Evolutionary conservation across 2,329 filamentous ascomycete species (phyloP).

Genomic region (Alternaria novae-zelandiae): DNA sequence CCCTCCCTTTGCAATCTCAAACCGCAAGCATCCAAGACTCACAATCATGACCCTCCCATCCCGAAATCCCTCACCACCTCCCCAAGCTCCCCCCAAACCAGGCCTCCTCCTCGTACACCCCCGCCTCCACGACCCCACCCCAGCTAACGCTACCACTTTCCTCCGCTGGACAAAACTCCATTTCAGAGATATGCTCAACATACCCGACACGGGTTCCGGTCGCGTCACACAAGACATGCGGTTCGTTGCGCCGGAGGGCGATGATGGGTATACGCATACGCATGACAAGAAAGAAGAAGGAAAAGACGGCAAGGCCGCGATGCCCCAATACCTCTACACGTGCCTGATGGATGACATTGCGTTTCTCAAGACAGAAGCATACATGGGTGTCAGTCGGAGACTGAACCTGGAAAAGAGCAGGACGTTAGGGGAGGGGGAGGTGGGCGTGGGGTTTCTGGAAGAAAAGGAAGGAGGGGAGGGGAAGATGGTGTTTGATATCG

Average conservation of each 20-base stretch:
- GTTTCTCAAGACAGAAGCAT: neutral
- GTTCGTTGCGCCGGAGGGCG: neutral
- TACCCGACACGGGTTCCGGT: neutral
- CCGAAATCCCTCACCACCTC: neutral
- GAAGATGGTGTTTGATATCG: slow-evolving; percentile 3
- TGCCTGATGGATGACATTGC: neutral
- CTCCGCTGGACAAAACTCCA: slow-evolving; percentile 30
- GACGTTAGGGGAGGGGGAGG: neutral
- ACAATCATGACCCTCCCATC: neutral
- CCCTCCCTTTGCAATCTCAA: neutral
- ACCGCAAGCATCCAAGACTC: neutral
- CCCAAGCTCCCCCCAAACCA: neutral
- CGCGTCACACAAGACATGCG: neutral
- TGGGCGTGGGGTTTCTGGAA: neutral
- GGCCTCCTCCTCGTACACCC: slow-evolving; percentile 24
- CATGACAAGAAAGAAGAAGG: neutral
- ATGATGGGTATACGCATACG: neutral
- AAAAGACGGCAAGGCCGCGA: neutral
- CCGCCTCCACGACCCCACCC: slow-evolving; percentile 6
- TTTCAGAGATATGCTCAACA: slow-evolving; percentile 23
- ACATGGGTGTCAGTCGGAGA: neutral
- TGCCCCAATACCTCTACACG: slow-evolving; percentile 1
- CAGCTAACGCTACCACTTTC: slow-evolving; percentile 7
- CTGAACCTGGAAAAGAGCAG: slow-evolving; percentile 3
- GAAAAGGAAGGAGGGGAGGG: neutral